phyloP scores from a whole-genome alignment of 495 filamentous ascomycete genomes.

The Chaetomidium leptoderma region DNA sequence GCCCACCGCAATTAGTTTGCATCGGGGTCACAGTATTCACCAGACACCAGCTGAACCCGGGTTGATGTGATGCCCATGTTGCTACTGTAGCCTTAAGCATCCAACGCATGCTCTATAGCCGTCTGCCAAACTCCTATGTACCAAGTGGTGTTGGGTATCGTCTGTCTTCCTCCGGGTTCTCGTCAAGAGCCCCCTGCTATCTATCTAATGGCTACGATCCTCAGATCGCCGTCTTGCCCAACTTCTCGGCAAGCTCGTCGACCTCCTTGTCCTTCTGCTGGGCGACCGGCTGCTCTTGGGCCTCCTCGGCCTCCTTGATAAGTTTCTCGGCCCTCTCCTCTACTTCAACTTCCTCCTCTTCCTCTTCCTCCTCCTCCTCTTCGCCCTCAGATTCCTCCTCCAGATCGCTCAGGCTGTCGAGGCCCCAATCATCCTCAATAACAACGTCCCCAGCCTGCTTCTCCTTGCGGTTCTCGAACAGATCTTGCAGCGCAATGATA shows the following conservation, averaged over 20 bases:
- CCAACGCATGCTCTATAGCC: constrained; percentile 18
- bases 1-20: too few species aligned
- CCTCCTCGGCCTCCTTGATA: constrained; percentile 65
- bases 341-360: constrained; percentile 51
- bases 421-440: constrained; percentile 69
- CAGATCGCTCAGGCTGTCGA: constrained; percentile 79
- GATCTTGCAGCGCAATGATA: constrained; percentile 46
- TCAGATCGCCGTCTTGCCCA: constrained; percentile 61
- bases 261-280: constrained; percentile 73
- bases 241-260: constrained; percentile 69
- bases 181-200: background rate
- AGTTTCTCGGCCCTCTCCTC: constrained; percentile 61
- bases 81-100: background rate
- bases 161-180: constrained; percentile 17
- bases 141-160: constrained; percentile 28
- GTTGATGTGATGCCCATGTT: background rate
- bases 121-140: constrained; percentile 21
- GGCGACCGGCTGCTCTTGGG: constrained; percentile 67
- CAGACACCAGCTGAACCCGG: background rate
- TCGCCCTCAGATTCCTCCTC: constrained; percentile 72
- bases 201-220: background rate
- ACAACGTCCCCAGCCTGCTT: constrained; percentile 55
- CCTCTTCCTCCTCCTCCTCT: constrained; percentile 61
- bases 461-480: constrained; percentile 58
- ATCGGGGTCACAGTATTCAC: background rate